Conservation (phyloP, 805 yeast species). For the Pichia phayaonensis region DNA sequence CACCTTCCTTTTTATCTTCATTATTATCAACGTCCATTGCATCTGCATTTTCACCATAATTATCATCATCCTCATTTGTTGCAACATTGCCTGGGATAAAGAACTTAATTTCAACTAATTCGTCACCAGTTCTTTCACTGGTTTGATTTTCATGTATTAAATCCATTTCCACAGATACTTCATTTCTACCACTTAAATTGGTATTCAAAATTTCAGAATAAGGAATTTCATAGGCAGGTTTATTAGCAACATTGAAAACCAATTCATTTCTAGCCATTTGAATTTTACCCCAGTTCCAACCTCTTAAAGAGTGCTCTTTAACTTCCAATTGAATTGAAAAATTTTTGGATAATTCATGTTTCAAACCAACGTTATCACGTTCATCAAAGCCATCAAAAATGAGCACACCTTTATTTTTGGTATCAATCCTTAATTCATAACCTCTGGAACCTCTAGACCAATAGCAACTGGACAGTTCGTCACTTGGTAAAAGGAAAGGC, state of each 20-base stretch:
- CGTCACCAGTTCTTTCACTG: constrained; percentile 78
- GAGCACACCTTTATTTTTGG: constrained; percentile 80
- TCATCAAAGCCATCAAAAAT: constrained; percentile 87
- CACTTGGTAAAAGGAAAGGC: constrained; percentile 85
- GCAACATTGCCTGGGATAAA: constrained; percentile 81
- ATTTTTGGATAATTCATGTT: constrained; percentile 74
- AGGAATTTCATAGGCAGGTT: constrained; percentile 89
- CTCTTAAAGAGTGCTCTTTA: constrained; percentile 87
- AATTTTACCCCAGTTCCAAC: constrained; percentile 98
- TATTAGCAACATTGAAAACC: constrained; percentile 75
- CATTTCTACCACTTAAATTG: constrained; percentile 85
- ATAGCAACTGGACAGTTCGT: constrained; percentile 66
- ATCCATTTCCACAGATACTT: constrained; percentile 84
- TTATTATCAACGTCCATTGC: constrained; percentile 19
- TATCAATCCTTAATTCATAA: constrained; percentile 79
- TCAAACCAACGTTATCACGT: constrained; percentile 73
- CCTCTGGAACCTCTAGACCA: constrained; percentile 97
- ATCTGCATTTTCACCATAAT: constrained; percentile 29
- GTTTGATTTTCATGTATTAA: constrained; percentile 35
- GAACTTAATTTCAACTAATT: constrained; percentile 88
- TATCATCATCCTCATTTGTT: constrained; percentile 35
- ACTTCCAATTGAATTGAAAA: constrained; percentile 69
- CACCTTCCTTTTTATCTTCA: constrained; percentile 16
- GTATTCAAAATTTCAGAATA: constrained; percentile 73
- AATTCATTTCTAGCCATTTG: constrained; percentile 90